Evolutionary conservation across 2,329 filamentous ascomycete genomes (phyloP), one percentile per base, ranked within the genome.

Genomic region (Calonectria pauciramosa): DNA sequence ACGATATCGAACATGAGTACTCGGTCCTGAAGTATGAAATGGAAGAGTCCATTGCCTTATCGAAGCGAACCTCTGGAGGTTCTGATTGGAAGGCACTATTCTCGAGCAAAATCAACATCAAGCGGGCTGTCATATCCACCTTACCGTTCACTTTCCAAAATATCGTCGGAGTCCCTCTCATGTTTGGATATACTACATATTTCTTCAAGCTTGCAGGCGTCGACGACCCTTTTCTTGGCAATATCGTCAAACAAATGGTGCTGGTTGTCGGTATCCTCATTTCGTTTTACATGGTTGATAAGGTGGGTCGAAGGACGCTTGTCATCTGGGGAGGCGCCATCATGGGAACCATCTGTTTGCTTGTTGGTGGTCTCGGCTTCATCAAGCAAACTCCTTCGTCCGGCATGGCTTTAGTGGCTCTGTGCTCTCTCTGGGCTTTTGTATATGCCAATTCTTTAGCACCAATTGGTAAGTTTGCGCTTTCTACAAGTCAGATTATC

Each of bases 101-200:
- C 52, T 71, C 72, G 16, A 72, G 28, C 72, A 72, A 64, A 38
- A 72, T 23, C 4, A 80, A 80, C 64, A 64, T 77, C 20, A 78
- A 79, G 68, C 76, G 76, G 3, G 72, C 72, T 16, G 16, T 79
- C 23, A 79, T 80, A 32, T 75, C 79, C 1, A 75, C 74, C 0
- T 65, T 80, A 7, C 79, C 78, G 3, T 79, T 79, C 18, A 76
- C 75, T 5, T 75, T 76, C 10, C 79, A 80, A 41, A 78, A 78
- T 28, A 68, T 78, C 32, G 76, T 79, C 11, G 79, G 78, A 10
- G 76, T 77, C 2, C 78, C 78, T 0, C 71, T 81, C 2, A 76
- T 81, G 64, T 80, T 79, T 49, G 72, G 72, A 18, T 81, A 80
- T 41, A 75, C 77, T 2, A 79, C 74, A 28, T 81, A 80, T 26